These are phyloP conservation scores for Rhypophila decipiens DNA, from an alignment of 495 filamentous ascomycete genomes.

Conservation along the genomic window DNA sequence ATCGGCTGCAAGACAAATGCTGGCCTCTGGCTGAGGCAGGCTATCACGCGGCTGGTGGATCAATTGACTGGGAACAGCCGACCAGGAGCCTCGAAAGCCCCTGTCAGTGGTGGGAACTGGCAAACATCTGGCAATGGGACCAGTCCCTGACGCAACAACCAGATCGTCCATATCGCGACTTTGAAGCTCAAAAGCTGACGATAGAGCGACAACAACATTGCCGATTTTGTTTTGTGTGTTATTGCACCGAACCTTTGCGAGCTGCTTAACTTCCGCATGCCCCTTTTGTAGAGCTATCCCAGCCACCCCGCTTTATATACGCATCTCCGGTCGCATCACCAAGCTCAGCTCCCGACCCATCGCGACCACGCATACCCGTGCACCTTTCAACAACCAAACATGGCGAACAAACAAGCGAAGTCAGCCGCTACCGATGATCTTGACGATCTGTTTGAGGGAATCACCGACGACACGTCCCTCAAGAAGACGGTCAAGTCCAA, in stretches of 20 bases:
- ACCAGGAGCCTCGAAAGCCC: neutral
- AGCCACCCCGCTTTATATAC: too few relatives aligned
- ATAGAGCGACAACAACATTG: too few relatives aligned
- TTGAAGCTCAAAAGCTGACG: too few relatives aligned
- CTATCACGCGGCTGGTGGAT: neutral
- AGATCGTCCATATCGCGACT: too few relatives aligned
- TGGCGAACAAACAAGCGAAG: constrained; percentile 38
- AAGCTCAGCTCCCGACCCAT: neutral
- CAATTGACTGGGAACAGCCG: too few relatives aligned
- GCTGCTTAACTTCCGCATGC: too few relatives aligned
- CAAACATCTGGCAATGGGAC: too few relatives aligned
- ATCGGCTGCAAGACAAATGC: neutral
- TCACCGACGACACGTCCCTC: constrained; percentile 46
- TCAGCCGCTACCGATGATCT: constrained; percentile 56
- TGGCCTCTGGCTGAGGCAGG: neutral
- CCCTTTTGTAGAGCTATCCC: too few relatives aligned
- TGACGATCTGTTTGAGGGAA: constrained; percentile 71
- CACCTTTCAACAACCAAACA: constrained; percentile 16
- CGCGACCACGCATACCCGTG: neutral
- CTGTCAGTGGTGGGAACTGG: neutral
- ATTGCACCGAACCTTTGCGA: too few relatives aligned
- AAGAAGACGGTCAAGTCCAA: constrained; percentile 46
- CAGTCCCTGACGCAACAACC: too few relatives aligned
- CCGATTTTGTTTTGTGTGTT: too few relatives aligned
- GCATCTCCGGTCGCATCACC: too few relatives aligned